Conservation (phyloP, 2,329 filamentous ascomycete species). For the Ophiostoma ulmi region DNA sequence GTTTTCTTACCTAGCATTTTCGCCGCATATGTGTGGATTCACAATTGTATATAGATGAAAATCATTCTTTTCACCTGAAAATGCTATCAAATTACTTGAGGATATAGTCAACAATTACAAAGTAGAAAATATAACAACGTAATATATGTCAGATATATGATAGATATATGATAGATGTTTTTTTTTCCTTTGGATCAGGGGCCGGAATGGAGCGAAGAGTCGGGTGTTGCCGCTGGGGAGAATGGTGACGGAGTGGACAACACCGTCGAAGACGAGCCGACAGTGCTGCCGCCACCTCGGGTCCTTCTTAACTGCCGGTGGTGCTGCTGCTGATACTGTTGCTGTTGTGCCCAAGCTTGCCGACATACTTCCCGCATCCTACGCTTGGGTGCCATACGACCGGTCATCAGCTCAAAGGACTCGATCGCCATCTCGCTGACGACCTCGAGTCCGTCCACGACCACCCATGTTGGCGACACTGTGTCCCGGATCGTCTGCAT, state of each 20-base stretch:
- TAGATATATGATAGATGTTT: background rate
- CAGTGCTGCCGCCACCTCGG: background rate
- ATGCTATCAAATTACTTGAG: background rate
- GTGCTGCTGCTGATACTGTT: slow-evolving; percentile 21
- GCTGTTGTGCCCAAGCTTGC: slow-evolving; percentile 40
- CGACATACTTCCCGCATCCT: slow-evolving; percentile 60
- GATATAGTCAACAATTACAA: background rate
- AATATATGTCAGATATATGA: background rate
- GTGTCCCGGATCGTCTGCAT: slow-evolving; percentile 49
- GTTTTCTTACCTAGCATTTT: background rate
- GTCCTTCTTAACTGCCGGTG: background rate
- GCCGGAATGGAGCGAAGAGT: background rate
- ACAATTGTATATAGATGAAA: background rate
- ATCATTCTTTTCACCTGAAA: background rate
- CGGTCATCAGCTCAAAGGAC: slow-evolving; percentile 71
- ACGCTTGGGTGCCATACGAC: slow-evolving; percentile 61
- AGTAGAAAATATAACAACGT: background rate
- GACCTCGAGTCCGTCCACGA: slow-evolving; percentile 67
- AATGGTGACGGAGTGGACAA: background rate
- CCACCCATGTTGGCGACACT: slow-evolving; percentile 58
- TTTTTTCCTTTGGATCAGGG: background rate
- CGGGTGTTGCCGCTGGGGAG: background rate
- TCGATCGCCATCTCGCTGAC: slow-evolving; percentile 70
- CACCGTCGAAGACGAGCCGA: background rate
- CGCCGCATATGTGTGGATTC: background rate